Evolutionary conservation across 2,329 filamentous ascomycete genomes (phyloP), one percentile per base, ranked within the genome.

Genomic region (Fusarium guadeloupense): DNA sequence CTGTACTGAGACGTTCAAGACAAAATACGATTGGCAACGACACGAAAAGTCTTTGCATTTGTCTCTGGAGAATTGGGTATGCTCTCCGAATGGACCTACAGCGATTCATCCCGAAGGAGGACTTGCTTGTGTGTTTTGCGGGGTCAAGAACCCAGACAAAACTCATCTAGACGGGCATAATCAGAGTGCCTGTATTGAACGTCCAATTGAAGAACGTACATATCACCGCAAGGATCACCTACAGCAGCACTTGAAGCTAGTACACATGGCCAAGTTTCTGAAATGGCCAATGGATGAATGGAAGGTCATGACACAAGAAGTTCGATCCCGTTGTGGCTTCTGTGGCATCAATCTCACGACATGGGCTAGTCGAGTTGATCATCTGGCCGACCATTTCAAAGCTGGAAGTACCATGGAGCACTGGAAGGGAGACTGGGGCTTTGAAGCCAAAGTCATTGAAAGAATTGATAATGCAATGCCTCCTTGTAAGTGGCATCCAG

Each of bases 21-120:
- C 76, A 0, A 79, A 78, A 20, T 76, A 80, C 52, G 78, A 80
- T 47, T 81, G 78, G 78, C 76, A 78, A 34, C 72, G 83, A n/a
- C 83, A 85, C 57, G 83, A 85, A 57, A 79, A 77, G 34, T 76
- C 77, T 54, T 76, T 77, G 49, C 82, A 73, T 70, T 75, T 74
- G 48, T 82, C 76, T 20, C 79, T 80, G 0, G 78, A 75, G 72
- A 76, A 67, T 20, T 85, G 73, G 83, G 77, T 76, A 49, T 84
- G 74, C 28, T 74, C 73, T 4, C 77, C 76, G 1, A 39, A 59
- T 3, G 76, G 76, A 0, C 66, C 59, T 9, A 64, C 61, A 3
- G 5, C 77, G 76, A 6, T 72, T 75, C n/a, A 76, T 79, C 39
- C 73, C 75, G n/a, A 74, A 73, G 31, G 62, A 45, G 38, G 65